Conservation (phyloP, 1,284 basidiomycete species). For the Rhodotorula sp. region DNA sequence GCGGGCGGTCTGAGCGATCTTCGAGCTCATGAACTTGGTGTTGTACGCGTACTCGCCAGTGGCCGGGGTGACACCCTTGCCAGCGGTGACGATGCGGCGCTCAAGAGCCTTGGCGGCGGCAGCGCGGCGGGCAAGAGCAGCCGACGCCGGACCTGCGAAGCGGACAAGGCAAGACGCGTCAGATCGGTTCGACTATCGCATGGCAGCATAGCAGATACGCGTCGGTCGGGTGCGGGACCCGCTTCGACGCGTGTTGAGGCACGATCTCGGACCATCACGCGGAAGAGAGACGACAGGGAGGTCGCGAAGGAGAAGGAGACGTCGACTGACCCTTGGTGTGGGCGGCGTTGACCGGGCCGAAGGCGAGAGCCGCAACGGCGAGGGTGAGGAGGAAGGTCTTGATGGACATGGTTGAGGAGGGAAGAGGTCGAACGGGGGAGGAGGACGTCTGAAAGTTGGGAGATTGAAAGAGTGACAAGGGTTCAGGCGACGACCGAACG, state of each 20-base stretch:
- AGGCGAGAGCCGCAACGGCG: conserved; percentile 81
- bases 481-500: background rate
- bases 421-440: background rate
- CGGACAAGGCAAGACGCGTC: conserved; percentile 5
- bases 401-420: conserved; percentile 25
- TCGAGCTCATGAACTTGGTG: background rate
- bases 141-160: background rate
- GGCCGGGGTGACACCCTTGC: background rate
- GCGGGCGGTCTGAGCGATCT: background rate
- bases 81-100: conserved; percentile 16
- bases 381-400: conserved; percentile 67
- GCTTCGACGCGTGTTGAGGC: background rate
- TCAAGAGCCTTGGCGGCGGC: conserved; percentile 27
- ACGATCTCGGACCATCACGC: background rate
- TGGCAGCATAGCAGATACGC: background rate
- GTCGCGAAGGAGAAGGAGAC: background rate
- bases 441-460: background rate
- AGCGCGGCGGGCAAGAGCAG: conserved; percentile 25
- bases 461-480: conserved; percentile 27
- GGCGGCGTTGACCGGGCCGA: conserved; percentile 63
- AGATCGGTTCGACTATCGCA: background rate
- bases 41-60: no score
- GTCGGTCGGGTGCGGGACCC: background rate
- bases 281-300: no score
- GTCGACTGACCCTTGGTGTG: background rate